phyloP scores from a whole-genome alignment of 495 filamentous ascomycete genomes.

The Umbilicaria muhlenbergii region DNA sequence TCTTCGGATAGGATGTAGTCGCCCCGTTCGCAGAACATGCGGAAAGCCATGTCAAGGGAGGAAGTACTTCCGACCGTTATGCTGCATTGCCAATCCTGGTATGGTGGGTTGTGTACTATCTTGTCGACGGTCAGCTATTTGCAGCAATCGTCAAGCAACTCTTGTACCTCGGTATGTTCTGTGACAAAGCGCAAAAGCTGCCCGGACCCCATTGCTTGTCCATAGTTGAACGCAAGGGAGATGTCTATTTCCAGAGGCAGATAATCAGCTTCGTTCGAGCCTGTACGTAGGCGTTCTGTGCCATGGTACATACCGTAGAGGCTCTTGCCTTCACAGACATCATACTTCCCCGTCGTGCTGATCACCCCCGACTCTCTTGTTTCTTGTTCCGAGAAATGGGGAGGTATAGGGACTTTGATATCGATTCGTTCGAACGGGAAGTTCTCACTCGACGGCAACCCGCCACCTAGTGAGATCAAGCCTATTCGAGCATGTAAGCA shows the following conservation, averaged over 20 bases:
- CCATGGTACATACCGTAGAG: constrained; percentile 33
- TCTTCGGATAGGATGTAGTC: constrained; percentile 72
- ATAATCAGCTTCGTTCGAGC: not conserved
- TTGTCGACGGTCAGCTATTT: constrained; percentile 7
- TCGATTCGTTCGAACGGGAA: constrained; percentile 66
- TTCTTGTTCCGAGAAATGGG: constrained; percentile 52
- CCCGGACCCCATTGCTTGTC: constrained; percentile 67
- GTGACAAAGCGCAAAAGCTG: constrained; percentile 80
- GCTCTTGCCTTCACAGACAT: constrained; percentile 48
- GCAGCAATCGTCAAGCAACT: not conserved
- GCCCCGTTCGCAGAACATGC: constrained; percentile 58
- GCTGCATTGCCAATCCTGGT: constrained; percentile 68
- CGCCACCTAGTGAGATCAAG: constrained; percentile 80
- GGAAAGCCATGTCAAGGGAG: constrained; percentile 57
- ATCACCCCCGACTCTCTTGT: constrained; percentile 35
- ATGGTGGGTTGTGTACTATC: constrained; percentile 57
- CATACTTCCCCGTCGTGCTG: constrained; percentile 65
- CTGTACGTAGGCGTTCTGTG: not conserved
- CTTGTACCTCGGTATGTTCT: constrained; percentile 68
- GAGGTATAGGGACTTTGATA: constrained; percentile 50
- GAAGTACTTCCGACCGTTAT: constrained; percentile 66
- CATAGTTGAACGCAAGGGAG: constrained; percentile 76
- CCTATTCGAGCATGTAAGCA: constrained; percentile 15
- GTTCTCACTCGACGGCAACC: constrained; percentile 73
- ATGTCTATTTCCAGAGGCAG: constrained; percentile 37